These are phyloP conservation scores for Papiliotrema fonsecae DNA, from an alignment of 1,284 basidiomycete species.

Conservation along the genomic window DNA sequence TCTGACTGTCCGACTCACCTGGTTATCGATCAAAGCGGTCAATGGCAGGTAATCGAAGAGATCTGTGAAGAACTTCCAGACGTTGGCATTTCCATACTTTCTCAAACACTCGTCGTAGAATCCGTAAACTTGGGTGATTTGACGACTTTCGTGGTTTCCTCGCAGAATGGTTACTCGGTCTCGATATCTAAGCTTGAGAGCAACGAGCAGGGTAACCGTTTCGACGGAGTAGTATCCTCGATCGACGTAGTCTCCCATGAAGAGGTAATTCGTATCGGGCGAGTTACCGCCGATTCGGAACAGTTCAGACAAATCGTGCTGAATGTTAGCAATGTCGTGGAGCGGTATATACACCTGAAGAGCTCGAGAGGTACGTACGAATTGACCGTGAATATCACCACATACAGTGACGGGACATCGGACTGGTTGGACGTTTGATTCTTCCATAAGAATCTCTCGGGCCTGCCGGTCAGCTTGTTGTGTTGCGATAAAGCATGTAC, in stretches of 20 bases:
- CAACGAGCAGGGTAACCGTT: slow-evolving; percentile 96
- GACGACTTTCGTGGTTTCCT: slow-evolving; percentile 97
- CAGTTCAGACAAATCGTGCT: slow-evolving; percentile 98
- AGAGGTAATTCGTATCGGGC: slow-evolving; percentile 99
- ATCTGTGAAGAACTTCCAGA: slow-evolving; percentile 99
- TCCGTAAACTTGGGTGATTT: slow-evolving; percentile 99
- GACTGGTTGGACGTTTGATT: slow-evolving; percentile 96
- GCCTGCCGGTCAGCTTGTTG: slow-evolving; percentile 59
- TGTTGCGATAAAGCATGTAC: not conserved
- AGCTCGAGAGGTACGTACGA: slow-evolving; percentile 62
- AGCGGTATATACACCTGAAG: slow-evolving; percentile 3
- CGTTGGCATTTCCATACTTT: slow-evolving; percentile 99
- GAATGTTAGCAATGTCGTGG: slow-evolving; percentile 9
- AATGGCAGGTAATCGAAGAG: slow-evolving; percentile 97
- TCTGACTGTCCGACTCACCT: slow-evolving; percentile 66
- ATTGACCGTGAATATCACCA: slow-evolving; percentile 99
- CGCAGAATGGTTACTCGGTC: slow-evolving; percentile 97
- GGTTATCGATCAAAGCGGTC: slow-evolving; percentile 96
- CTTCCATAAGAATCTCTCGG: slow-evolving; percentile 94
- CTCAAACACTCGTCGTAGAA: slow-evolving; percentile 99
- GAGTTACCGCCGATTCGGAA: slow-evolving; percentile 99
- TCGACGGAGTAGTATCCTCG: slow-evolving; percentile 99
- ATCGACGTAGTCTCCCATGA: slow-evolving; percentile 99
- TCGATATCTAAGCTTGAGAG: slow-evolving; percentile 95
- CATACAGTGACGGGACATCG: slow-evolving; percentile 96